A percentile compares a stretch with the other conserved stretches of the same genome.
Evolutionary conservation across 2,329 filamentous ascomycete genomes (phyloP).

Genomic region (Aspergillus thermomutatus): DNA sequence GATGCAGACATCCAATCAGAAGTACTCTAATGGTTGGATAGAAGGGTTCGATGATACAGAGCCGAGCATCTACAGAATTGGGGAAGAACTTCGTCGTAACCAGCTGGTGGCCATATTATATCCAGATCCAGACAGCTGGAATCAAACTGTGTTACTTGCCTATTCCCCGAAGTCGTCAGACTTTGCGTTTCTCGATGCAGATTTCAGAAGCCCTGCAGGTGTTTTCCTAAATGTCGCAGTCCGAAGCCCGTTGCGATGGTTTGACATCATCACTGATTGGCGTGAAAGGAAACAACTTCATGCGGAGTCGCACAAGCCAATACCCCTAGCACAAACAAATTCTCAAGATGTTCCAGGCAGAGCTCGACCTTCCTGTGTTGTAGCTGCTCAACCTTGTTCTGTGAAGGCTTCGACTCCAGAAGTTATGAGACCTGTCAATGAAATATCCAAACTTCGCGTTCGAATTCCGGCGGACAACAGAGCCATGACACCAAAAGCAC

Average conservation of each 20-base stretch:
- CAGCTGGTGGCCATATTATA: constrained; percentile 30
- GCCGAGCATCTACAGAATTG: constrained; percentile 21
- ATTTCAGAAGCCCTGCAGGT: not conserved
- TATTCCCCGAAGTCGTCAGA: constrained; percentile 24
- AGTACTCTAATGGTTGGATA: constrained; percentile 30
- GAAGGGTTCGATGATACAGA: constrained; percentile 33
- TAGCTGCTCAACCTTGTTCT: not conserved
- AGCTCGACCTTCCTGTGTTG: not conserved
- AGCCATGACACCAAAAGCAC: not conserved
- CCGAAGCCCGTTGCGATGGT: constrained; percentile 14
- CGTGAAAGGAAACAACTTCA: not conserved
- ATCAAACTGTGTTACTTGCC: constrained; percentile 23
- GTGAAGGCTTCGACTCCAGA: not conserved
- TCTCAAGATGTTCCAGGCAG: not conserved
- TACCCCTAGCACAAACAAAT: not conserved
- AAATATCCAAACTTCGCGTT: not conserved
- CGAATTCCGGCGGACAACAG: not conserved
- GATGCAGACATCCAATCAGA: constrained; percentile 8
- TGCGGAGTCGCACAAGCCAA: not conserved
- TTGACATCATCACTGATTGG: constrained; percentile 3
- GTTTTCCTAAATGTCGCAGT: constrained; percentile 21
- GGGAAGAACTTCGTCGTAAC: constrained; percentile 22
- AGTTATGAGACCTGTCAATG: not conserved
- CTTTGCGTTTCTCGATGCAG: constrained; percentile 24
- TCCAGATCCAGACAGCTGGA: constrained; percentile 9